phyloP scores from a whole-genome alignment of 768 basidiomycete genomes.

The Amanita brunnescens region DNA sequence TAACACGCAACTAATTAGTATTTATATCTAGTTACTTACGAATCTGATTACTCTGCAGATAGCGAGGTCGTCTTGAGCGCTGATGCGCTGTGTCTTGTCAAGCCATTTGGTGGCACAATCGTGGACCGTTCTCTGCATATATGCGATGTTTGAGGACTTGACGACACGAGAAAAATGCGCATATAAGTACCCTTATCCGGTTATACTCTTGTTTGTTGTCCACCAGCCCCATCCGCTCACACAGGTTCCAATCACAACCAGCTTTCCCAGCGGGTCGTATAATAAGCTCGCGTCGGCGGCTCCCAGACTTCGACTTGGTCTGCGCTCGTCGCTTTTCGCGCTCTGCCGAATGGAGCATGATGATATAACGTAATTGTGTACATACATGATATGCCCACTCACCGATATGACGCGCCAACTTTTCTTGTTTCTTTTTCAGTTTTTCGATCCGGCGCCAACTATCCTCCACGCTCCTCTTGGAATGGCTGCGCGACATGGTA shows the following conservation, averaged over 20 bases:
- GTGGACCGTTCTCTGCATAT: neutral
- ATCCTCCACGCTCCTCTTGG: neutral
- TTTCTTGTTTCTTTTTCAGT: neutral
- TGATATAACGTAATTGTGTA: neutral
- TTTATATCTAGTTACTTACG: neutral
- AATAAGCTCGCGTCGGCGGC: neutral
- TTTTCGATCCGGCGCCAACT: neutral
- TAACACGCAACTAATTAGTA: neutral
- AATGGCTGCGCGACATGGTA: neutral
- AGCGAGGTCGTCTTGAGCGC: neutral
- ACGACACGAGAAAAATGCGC: neutral
- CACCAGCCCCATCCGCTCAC: neutral
- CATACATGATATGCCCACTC: neutral
- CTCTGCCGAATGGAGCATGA: neutral
- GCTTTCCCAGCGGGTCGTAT: neutral
- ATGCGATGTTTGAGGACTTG: neutral
- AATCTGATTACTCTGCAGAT: neutral
- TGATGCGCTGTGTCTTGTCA: neutral
- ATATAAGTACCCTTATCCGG: neutral
- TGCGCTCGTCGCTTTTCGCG: neutral
- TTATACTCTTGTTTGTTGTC: neutral
- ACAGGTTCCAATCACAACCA: neutral
- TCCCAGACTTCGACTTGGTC: neutral
- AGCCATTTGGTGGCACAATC: neutral
- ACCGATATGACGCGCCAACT: neutral